These are phyloP conservation scores for Penium margaritaceum DNA, from an alignment of 139 green algal genomes.

Conservation along the genomic window DNA sequence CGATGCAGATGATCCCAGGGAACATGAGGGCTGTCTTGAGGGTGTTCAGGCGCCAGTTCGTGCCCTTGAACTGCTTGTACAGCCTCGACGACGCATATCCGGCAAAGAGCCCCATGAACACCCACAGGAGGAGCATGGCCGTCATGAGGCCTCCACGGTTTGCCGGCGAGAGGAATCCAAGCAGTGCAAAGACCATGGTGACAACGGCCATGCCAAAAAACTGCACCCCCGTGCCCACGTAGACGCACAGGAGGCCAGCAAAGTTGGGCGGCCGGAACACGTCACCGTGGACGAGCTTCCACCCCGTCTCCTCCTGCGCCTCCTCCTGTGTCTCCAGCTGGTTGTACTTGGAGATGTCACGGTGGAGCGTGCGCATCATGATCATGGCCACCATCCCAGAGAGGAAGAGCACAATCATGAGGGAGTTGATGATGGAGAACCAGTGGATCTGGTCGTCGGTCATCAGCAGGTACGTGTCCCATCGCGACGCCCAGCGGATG, in stretches of 20 bases:
- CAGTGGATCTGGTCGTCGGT: slow-evolving; percentile 92
- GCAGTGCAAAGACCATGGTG: slow-evolving; percentile 89
- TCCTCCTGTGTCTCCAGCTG: slow-evolving; percentile 87
- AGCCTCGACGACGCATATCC: slow-evolving; percentile 85
- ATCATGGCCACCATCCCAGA: slow-evolving; percentile 98
- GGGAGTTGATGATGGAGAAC: slow-evolving; percentile 98
- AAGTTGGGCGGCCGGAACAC: slow-evolving; percentile 83
- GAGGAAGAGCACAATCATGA: slow-evolving; percentile 99
- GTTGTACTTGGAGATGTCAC: slow-evolving; percentile 96
- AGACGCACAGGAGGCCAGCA: slow-evolving; percentile 70
- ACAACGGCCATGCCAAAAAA: slow-evolving; percentile 84
- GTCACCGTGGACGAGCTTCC: slow-evolving; percentile 97
- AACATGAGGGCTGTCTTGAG: slow-evolving; percentile 84
- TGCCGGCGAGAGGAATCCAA: slow-evolving; percentile 93
- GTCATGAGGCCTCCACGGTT: slow-evolving; percentile 96
- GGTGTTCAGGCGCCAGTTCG: slow-evolving; percentile 86
- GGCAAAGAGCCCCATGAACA: slow-evolving; percentile 90
- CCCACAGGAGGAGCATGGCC: slow-evolving; percentile 91
- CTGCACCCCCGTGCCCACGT: slow-evolving; percentile 86
- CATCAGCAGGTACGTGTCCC: slow-evolving; percentile 97
- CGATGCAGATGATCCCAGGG: slow-evolving; percentile 75
- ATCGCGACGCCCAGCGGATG: slow-evolving; percentile 90
- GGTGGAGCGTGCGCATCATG: slow-evolving; percentile 88
- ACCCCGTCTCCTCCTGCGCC: slow-evolving; percentile 85
- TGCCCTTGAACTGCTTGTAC: slow-evolving; percentile 81